phyloP scores from a whole-genome alignment of 768 basidiomycete genomes.

The Trametopsis cervina region DNA sequence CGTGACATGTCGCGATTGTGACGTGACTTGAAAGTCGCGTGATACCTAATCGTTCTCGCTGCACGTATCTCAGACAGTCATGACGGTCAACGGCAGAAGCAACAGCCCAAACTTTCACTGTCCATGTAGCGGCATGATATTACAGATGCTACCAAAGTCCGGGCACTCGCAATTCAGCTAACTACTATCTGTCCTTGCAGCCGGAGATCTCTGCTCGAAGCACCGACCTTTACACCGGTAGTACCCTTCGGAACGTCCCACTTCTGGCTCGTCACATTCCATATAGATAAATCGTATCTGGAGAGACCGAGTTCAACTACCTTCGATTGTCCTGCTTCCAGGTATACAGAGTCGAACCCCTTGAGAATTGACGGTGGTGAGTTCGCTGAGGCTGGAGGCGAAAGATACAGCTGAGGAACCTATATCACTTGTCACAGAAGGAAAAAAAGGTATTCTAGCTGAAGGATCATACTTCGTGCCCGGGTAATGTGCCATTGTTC shows the following conservation, averaged over 20 bases:
- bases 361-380: constrained; percentile 45
- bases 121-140: too few species aligned
- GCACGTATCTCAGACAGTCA: too few species aligned
- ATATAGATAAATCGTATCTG: constrained; percentile 29
- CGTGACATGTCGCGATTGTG: too few species aligned
- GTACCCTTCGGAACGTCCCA: constrained; percentile 41
- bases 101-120: neutral
- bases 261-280: constrained; percentile 33
- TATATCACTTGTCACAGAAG: too few species aligned
- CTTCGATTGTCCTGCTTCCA: constrained; percentile 21
- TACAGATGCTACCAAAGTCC: neutral
- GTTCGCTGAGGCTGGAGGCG: constrained; percentile 39
- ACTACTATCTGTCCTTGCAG: constrained; percentile 37
- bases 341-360: constrained; percentile 44
- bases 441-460: neutral
- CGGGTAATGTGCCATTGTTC: constrained; percentile 48
- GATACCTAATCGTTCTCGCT: neutral
- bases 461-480: constrained; percentile 39
- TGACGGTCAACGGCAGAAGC: neutral
- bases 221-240: constrained; percentile 57
- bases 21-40: neutral
- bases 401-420: constrained; percentile 52
- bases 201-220: constrained; percentile 57
- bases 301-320: constrained; percentile 25
- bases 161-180: constrained; percentile 7